phyloP scores from a whole-genome alignment of 257 asterid species.

The Euphrasia confusa region DNA sequence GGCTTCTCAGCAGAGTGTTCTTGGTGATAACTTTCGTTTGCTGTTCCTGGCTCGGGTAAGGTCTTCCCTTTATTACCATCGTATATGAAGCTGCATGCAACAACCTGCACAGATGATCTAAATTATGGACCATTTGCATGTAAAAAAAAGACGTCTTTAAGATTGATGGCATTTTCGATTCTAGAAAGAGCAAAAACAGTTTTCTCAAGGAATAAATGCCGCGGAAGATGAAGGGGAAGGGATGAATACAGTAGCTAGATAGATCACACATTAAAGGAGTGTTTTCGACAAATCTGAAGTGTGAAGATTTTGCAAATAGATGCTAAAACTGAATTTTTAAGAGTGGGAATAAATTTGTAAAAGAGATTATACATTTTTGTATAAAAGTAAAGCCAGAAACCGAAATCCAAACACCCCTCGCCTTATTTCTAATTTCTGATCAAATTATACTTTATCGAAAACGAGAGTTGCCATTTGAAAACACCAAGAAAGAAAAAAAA shows the following conservation, averaged over 20 bases:
- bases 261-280: neutral
- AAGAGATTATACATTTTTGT: neutral
- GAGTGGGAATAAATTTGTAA: neutral
- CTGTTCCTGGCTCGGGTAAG: conserved; percentile 34
- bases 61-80: conserved; percentile 45
- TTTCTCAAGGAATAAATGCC: neutral
- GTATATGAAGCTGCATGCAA: conserved; percentile 63
- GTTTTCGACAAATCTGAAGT: neutral
- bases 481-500: too few relatives aligned
- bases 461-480: too few relatives aligned
- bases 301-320: neutral
- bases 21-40: conserved; percentile 27
- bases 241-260: neutral
- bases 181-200: neutral
- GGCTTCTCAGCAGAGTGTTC: conserved; percentile 36
- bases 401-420: too few relatives aligned
- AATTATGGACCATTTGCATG: neutral
- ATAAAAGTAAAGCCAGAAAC: neutral
- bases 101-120: conserved; percentile 37
- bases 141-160: neutral
- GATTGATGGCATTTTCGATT: neutral
- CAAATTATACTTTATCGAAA: too few relatives aligned
- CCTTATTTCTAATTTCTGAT: too few relatives aligned
- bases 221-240: neutral
- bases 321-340: neutral